These are phyloP conservation scores for Jackrogersella multiformis DNA, from an alignment of 495 filamentous ascomycete species.

Conservation along the genomic window DNA sequence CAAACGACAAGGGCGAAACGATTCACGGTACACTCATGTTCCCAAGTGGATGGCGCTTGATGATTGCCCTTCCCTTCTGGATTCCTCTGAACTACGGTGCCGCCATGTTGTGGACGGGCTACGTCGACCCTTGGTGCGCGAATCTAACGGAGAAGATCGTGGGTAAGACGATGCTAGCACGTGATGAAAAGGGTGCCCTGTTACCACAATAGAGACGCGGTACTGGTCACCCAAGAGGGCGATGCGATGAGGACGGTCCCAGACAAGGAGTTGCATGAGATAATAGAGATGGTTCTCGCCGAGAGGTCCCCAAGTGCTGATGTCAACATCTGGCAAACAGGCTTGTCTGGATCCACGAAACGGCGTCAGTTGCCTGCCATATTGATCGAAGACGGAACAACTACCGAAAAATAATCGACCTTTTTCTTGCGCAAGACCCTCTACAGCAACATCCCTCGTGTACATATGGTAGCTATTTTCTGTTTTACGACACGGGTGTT, in stretches of 20 bases:
- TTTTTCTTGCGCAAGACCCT: slow-evolving; percentile 3
- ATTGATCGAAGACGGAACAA: not conserved
- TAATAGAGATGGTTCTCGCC: not conserved
- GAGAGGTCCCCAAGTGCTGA: not conserved
- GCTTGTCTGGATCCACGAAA: not conserved
- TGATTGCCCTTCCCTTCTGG: slow-evolving; percentile 63
- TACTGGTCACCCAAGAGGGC: slow-evolving; percentile 4
- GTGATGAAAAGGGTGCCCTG: slow-evolving; percentile 57
- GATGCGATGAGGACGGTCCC: not conserved
- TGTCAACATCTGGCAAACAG: not conserved
- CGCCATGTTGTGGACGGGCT: slow-evolving; percentile 71
- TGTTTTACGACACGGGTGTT: slow-evolving; percentile 21
- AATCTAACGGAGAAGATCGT: slow-evolving; percentile 67
- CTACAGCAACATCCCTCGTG: not conserved
- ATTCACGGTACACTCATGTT: slow-evolving; percentile 45
- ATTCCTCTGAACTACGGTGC: slow-evolving; percentile 64
- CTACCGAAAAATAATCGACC: slow-evolving; percentile 4
- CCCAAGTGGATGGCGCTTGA: slow-evolving; percentile 52
- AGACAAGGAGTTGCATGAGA: not conserved
- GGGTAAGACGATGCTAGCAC: slow-evolving; percentile 59
- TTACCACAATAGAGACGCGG: slow-evolving; percentile 45
- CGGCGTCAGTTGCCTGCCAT: not conserved
- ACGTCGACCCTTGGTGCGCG: slow-evolving; percentile 73
- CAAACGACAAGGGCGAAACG: slow-evolving; percentile 58
- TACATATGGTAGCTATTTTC: slow-evolving; percentile 24